Evolutionary conservation across 371 early-diverging fungal genomes (phyloP), one percentile per base, ranked within the genome.

Genomic region (Circinella umbellata): DNA sequence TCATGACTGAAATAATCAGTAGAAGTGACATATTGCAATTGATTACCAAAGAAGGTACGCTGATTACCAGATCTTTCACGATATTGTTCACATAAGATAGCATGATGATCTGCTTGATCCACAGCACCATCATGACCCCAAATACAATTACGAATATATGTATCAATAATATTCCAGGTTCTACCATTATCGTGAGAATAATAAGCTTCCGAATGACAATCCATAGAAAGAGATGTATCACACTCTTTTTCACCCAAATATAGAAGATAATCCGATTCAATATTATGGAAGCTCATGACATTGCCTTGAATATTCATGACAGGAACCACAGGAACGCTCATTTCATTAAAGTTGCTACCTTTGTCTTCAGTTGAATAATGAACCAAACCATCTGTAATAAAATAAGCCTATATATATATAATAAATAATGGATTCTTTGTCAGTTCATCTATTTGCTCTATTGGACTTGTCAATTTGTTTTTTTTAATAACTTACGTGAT

Each of bases 261-360:
- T 46, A 98, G 77, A n/a, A 95, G 73, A 87, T 94, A 93, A 20
- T 88, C 88, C 8, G 86, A 76, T 35, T 93, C 86, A 0, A 83
- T 83, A 8, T 94, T 90, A 70, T 98, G 97, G 89, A 94, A 96
- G 49, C 85, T 89, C 73, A 97, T 82, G 36, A 87, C 76, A 15
- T 89, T 76, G 9, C 82, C 76, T 66, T 86, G 91, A 49, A 85
- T 70, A 18, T 74, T 73, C 55, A 61, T 70, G 17, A 79, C 64
- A 3, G 96, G 88, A 1, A 78, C 66, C 4, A 84, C 54, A 14
- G 94, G 95, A 7, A 88, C 69, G 1, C 68, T 74, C 39, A 96
- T 71, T 15, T 69, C 61, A 27, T 84, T 81, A 71, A 93, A 89
- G 27, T 81, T 91, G 59, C 77, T 75, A 3, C 91, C 97, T 20